Percentiles rank a stretch among this genome's conserved stretches.
Evolutionary conservation across 371 early-diverging fungal genomes (phyloP).

Genomic region (Parasitella parasitica): DNA sequence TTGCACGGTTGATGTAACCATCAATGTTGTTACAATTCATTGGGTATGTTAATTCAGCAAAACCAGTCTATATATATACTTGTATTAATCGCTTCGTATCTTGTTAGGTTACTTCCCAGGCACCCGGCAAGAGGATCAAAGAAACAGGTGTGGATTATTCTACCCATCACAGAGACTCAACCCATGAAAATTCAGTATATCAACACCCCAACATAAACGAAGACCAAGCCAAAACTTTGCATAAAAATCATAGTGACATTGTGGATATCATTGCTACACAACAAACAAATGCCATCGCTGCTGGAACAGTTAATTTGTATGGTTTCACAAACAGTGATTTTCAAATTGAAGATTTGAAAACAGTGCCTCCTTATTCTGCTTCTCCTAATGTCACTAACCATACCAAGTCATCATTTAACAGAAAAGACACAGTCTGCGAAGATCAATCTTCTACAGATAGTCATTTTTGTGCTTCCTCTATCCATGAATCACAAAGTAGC

Average conservation of each 20-base stretch:
- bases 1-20: conserved; percentile 58
- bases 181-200: not conserved
- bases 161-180: not conserved
- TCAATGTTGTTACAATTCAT: conserved; percentile 57
- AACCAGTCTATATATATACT: not conserved
- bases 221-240: not conserved
- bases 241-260: not conserved
- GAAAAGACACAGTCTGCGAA: not conserved
- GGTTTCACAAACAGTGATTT: not conserved
- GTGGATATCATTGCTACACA: not conserved
- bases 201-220: not conserved
- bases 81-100: not conserved
- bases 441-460: conserved; percentile 11
- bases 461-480: conserved; percentile 6
- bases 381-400: not conserved
- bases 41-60: conserved; percentile 46
- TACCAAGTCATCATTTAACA: not conserved
- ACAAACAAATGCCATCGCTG: not conserved
- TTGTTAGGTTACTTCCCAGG: conserved; percentile 20
- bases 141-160: conserved; percentile 8
- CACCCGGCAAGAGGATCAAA: conserved; percentile 17
- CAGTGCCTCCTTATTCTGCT: conserved; percentile 3
- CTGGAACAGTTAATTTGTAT: not conserved
- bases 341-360: not conserved
- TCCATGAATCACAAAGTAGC: conserved; percentile 21